A percentile compares a stretch with the other conserved stretches of the same genome.
Evolutionary conservation across 2,329 filamentous ascomycete genomes (phyloP).

Genomic region (Talaromyces verruculosus): DNA sequence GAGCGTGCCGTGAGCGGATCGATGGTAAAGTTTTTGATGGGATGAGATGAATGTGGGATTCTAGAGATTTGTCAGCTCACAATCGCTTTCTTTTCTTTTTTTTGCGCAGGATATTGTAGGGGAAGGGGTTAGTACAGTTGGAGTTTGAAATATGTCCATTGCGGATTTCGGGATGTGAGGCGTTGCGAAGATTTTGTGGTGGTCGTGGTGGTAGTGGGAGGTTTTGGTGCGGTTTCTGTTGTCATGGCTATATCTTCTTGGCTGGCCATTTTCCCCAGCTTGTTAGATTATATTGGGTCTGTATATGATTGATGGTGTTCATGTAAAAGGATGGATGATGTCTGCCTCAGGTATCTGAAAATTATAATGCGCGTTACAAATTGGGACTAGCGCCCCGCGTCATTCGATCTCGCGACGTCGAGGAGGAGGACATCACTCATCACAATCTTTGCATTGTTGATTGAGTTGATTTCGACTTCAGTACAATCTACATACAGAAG

Average conservation of each 20-base stretch:
- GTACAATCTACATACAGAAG: neutral
- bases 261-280: constrained; percentile 1
- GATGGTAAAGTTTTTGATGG: constrained; percentile 27
- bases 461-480: neutral
- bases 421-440: neutral
- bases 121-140: constrained; percentile 34
- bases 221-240: neutral
- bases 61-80: constrained; percentile 21
- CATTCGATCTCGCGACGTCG: neutral
- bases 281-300: neutral
- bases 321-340: neutral
- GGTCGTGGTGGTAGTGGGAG: neutral
- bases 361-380: neutral
- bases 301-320: neutral
- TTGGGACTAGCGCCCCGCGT: neutral
- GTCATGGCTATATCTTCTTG: constrained; percentile 5
- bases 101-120: no score
- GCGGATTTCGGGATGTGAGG: constrained; percentile 45
- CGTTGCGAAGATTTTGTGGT: constrained; percentile 22
- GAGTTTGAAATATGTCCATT: constrained; percentile 47
- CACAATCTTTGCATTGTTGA: neutral
- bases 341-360: constrained; percentile 1
- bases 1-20: constrained; percentile 50
- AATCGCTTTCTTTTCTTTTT: no score
- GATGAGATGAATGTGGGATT: constrained; percentile 29